phyloP scores from a whole-genome alignment of 2,329 filamentous ascomycete species.

The Cadophora luteo-olivacea region DNA sequence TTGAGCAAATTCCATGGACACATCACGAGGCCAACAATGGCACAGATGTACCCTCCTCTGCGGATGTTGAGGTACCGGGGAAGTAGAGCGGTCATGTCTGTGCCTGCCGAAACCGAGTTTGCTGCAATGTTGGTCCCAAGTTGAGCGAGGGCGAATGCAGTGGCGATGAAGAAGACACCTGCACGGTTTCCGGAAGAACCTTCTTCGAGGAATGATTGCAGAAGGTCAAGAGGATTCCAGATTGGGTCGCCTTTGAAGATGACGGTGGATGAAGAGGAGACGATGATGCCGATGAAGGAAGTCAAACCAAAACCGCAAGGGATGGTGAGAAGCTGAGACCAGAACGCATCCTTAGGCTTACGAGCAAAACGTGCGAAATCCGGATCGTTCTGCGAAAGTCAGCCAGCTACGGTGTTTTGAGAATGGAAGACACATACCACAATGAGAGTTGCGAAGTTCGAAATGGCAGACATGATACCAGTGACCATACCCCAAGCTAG shows the following conservation, averaged over 20 bases:
- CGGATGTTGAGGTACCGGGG: slow-evolving; percentile 85
- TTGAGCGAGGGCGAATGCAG: slow-evolving; percentile 78
- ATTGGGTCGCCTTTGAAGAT: slow-evolving; percentile 69
- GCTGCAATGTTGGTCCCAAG: slow-evolving; percentile 88
- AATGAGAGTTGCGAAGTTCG: slow-evolving; percentile 90
- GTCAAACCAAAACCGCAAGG: slow-evolving; percentile 77
- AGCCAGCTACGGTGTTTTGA: slow-evolving; percentile 46
- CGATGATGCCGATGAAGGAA: slow-evolving; percentile 83
- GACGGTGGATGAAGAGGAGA: slow-evolving; percentile 74
- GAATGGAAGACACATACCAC: slow-evolving; percentile 51
- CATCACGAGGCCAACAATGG: slow-evolving; percentile 79
- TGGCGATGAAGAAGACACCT: slow-evolving; percentile 76
- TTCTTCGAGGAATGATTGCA: slow-evolving; percentile 71
- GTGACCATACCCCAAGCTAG: slow-evolving; percentile 84
- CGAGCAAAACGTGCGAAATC: slow-evolving; percentile 86
- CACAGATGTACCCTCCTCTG: slow-evolving; percentile 86
- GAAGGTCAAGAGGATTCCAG: slow-evolving; percentile 75
- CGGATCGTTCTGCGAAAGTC: slow-evolving; percentile 61
- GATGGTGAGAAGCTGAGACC: slow-evolving; percentile 80
- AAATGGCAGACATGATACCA: slow-evolving; percentile 87
- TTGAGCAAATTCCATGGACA: slow-evolving; percentile 84
- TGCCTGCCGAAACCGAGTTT: slow-evolving; percentile 79
- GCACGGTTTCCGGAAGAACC: slow-evolving; percentile 73
- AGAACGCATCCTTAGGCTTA: slow-evolving; percentile 77
- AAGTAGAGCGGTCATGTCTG: slow-evolving; percentile 80